Base-by-base conservation (phyloP, 1,139 yeast species). In the Pichia sp. region DNA sequence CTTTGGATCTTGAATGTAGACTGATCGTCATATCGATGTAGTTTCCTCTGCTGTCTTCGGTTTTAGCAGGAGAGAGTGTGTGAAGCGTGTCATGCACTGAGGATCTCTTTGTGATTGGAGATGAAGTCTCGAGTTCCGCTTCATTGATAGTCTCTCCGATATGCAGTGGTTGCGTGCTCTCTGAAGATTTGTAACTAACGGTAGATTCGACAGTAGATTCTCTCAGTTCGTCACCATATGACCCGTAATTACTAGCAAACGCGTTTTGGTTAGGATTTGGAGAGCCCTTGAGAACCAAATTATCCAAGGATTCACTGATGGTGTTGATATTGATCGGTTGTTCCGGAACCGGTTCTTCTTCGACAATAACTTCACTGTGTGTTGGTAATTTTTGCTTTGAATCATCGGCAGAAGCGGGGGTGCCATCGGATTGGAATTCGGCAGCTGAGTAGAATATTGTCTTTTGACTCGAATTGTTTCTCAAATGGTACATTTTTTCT, bases 381-480 rank as follows among this genome's bases (percentile, higher is more conserved):
- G 34, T 27, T 18, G 43, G 6, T 3, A 34, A 17, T 17, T 35
- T 32, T 11, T 34, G 38, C n/a, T 39, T 33, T 8, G n/a, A 5
- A 4, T 22, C 34, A 10, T n/a, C 18, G 5, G 34, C 14, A 12
- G 4, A 10, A 28, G 31, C 45, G 17, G 18, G 18, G 10, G 50
- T 19, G 4, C 17, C 4, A 21, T 40, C 11, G 4, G 18, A 11
- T 11, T 46, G 51, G 11, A 52, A 45, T 21, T 52, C 55, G 14
- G 41, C 40, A 15, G 55, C 55, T 4, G 55, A 50, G 24, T 50
- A 52, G 40, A 48, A 52, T 1, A 48, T 42, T 3, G 53, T 51
- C 15, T 48, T 46, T 18, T 49, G 52, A 14, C 54, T 50, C 14
- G 55, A 50, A 22, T 47, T 50, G 19, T 48, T 52, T 21, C 40